phyloP scores from a whole-genome alignment of 2,329 filamentous ascomycete genomes.

The Clarireedia hainanense region DNA sequence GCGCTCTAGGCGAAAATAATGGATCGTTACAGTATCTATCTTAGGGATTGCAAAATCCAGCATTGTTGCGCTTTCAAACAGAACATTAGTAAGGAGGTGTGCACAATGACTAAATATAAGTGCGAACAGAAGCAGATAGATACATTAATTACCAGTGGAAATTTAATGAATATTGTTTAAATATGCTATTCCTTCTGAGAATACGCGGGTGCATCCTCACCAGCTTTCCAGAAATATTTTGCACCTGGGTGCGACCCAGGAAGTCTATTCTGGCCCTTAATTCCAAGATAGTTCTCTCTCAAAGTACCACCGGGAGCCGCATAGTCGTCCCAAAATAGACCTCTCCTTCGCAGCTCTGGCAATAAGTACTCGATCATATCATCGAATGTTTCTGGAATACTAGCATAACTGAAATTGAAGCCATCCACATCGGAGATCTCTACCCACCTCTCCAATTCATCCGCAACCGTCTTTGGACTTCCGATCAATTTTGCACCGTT shows the following conservation, averaged over 20 bases:
- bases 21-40: no score
- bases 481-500: slow-evolving; percentile 23
- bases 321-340: slow-evolving; percentile 45
- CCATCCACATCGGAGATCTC: slow-evolving; percentile 23
- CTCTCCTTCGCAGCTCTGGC: slow-evolving; percentile 53
- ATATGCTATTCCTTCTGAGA: no score
- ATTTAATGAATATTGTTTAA: no score
- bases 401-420: slow-evolving; percentile 23
- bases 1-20: no score
- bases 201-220: slow-evolving; percentile 17
- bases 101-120: no score
- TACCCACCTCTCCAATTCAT: slow-evolving; percentile 22
- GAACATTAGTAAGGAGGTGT: no score
- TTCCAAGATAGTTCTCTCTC: slow-evolving; percentile 51
- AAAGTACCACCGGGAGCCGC: slow-evolving; percentile 50
- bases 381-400: slow-evolving; percentile 58
- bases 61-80: no score
- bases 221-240: slow-evolving; percentile 36
- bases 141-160: no score
- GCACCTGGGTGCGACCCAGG: slow-evolving; percentile 40
- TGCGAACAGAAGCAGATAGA: no score
- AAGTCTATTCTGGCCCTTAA: slow-evolving; percentile 41
- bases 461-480: slow-evolving; percentile 18
- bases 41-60: no score
- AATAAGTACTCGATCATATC: slow-evolving; percentile 59